Evolutionary conservation across 805 yeast genomes (phyloP), one percentile per base, ranked within the genome.

Genomic region (Suhomyces faveliae): DNA sequence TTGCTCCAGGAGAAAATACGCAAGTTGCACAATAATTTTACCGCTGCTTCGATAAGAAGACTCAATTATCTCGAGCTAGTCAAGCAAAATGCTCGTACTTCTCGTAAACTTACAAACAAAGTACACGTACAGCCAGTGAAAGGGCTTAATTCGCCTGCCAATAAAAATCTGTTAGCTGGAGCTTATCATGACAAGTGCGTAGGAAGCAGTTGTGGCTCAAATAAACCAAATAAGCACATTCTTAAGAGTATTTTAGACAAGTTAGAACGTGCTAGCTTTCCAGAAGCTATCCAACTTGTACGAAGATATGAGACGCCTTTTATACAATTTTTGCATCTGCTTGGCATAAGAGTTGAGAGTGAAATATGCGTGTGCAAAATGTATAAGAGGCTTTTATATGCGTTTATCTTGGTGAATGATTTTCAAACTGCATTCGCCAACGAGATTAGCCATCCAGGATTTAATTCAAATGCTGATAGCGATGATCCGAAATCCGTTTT

Each of bases 361-460:
- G 37, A 20, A 11, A 17, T 33, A 10, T 33, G 37, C 21, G 13
- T 17, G 19, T 33, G 27, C 35, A 35, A 20, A 22, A 3, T 11
- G 12, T 35, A 23, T n/a, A 22, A 21, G 19, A 13, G 27, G 10
- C 38, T 37, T 17, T 49, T 60, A 19, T 60, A 59, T 44, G 52
- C 60, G 3, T 56, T 62, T 39, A 51, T 58, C 1, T 47, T 64
- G 46, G 38, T 61, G 3, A 43, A 51, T 29, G 65, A 63, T 29
- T 54, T 45, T 43, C 20, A 21, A 24, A 27, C 43, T 10, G 35
- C 45, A 33, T 17, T 48, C 11, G 10, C n/a, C 17, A 51, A 51
- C 13, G 61, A 55, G 20, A 52, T 55, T 8, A n/a, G 33, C 10
- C 64, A 60, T 29, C 64, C 67, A 1, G 60, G 63, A 0, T 59